Percentiles rank a stretch among this genome's conserved stretches.
These are phyloP conservation scores for Lupinus albus DNA, from an alignment of 306 rosid genomes.

Conservation along the genomic window DNA sequence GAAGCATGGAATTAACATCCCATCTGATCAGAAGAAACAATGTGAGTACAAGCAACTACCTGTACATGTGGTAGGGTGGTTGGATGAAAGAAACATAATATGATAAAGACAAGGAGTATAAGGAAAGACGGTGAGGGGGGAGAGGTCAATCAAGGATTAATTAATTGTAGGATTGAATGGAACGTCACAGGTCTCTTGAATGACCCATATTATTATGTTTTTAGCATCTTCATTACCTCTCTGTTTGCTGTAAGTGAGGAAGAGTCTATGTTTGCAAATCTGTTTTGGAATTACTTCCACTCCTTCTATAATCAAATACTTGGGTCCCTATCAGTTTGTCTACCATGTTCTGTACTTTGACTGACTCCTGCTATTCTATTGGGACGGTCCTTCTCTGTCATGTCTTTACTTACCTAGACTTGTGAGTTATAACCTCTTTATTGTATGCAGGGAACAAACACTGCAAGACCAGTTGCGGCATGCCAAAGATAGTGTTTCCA, in stretches of 20 bases:
- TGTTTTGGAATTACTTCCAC: slow-evolving; percentile 17
- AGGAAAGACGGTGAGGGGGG: slow-evolving; percentile 11
- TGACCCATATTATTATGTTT: neutral
- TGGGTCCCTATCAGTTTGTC: slow-evolving; percentile 25
- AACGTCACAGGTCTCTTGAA: slow-evolving; percentile 19
- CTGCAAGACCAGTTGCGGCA: slow-evolving; percentile 90
- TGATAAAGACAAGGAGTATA: slow-evolving; percentile 2
- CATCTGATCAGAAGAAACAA: neutral
- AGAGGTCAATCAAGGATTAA: slow-evolving; percentile 13
- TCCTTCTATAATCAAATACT: slow-evolving; percentile 24
- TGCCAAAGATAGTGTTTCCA: slow-evolving; percentile 93
- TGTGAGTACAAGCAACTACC: slow-evolving; percentile 17
- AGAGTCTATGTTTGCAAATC: slow-evolving; percentile 19
- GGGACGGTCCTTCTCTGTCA: slow-evolving; percentile 29
- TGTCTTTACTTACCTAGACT: slow-evolving; percentile 23
- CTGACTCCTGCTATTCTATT: slow-evolving; percentile 10
- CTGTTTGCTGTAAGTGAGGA: slow-evolving; percentile 23
- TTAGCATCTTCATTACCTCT: slow-evolving; percentile 11
- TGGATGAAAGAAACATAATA: slow-evolving; percentile 30
- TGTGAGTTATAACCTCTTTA: slow-evolving; percentile 27
- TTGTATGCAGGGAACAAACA: slow-evolving; percentile 72
- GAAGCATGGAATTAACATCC: neutral
- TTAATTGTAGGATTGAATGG: slow-evolving; percentile 11
- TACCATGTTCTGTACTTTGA: slow-evolving; percentile 24
- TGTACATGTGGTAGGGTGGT: slow-evolving; percentile 23